Evolutionary conservation across 352 stramenopile species (phyloP), one percentile per base, ranked within the genome.

Genomic region (Pythium dissimile): DNA sequence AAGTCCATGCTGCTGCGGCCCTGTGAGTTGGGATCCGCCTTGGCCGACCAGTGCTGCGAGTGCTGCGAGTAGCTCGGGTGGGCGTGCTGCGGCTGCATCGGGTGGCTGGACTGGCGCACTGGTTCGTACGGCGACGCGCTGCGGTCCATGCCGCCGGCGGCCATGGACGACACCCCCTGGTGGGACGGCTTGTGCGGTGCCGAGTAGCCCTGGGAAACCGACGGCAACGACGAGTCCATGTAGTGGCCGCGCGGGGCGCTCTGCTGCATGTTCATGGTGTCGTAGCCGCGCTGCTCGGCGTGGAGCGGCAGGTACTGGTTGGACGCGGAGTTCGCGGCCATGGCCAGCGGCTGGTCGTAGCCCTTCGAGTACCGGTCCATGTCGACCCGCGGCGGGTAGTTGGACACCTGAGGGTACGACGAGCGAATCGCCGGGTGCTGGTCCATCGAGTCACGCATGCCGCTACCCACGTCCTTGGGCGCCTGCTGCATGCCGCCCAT

Each of bases 271-370:
- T 70, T 74, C 35, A 92, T 87, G 11, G 74, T 68, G 59, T 92
- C 82, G 59, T 92, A 92, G 24, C 75, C 81, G 26, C 80, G 73
- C 59, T 89, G 82, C 52, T 92, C 80, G 15, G 18, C 66, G 64
- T 92, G 82, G 44, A 90, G 81, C 52, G 81, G 77, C 45, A 92
- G 56, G 53, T 89, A 92, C 64, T 83, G 80, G n/a, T 67, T 80
- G 18, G 64, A 62, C 11, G 68, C 18, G 1, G 41, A 16, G 11
- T 28, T 47, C 3, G 39, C 32, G 5, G 51, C 30, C 47, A 61
- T 52, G 32, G 54, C 54, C 51, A 64, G 32, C 11, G 59, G 27
- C 54, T 72, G 58, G 13, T 89, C 79, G 64, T 91, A 90, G 20
- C 54, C 58, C 73, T 91, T 91, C 5, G 67, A 48, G 69, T 88